phyloP scores from a whole-genome alignment of 2,329 filamentous ascomycete genomes.

The Ceratocystis cacaofunesta region DNA sequence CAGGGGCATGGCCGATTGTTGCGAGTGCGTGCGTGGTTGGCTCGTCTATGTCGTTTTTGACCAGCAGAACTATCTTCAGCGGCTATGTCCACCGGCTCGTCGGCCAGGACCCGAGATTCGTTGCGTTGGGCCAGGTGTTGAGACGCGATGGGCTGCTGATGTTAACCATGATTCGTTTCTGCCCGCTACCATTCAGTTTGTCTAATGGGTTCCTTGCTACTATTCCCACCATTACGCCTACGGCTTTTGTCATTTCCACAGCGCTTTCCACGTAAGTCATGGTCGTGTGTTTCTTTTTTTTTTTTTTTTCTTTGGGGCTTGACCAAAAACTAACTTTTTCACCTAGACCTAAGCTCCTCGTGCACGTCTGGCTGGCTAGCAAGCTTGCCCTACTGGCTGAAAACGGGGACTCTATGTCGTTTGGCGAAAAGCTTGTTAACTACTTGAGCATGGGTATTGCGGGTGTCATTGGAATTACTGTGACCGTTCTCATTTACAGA shows the following conservation, averaged over 20 bases:
- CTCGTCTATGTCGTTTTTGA: conserved; percentile 63
- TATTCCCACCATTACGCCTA: conserved; percentile 69
- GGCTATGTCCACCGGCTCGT: conserved; percentile 67
- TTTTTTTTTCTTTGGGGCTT: too few relatives aligned
- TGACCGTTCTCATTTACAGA: conserved; percentile 75
- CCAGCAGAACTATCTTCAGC: conserved; percentile 64
- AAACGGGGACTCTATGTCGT: conserved; percentile 66
- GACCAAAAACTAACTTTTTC: conserved; percentile 6
- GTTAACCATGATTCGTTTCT: conserved; percentile 80
- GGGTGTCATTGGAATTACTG: conserved; percentile 52
- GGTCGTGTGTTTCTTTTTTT: too few relatives aligned
- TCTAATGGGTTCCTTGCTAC: conserved; percentile 91
- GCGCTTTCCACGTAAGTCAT: conserved; percentile 47
- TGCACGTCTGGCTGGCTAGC: conserved; percentile 84
- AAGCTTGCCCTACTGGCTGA: conserved; percentile 73
- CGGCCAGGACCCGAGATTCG: conserved; percentile 70
- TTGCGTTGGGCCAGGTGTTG: conserved; percentile 73
- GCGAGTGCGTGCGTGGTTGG: conserved; percentile 65
- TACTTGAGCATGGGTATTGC: conserved; percentile 68
- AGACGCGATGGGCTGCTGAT: conserved; percentile 82
- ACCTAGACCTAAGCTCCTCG: conserved; percentile 62
- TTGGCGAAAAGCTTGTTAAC: conserved; percentile 63
- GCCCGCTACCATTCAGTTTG: conserved; percentile 80
- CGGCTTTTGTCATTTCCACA: conserved; percentile 67
- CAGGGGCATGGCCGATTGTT: conserved; percentile 64